Percentiles rank a stretch among this genome's conserved stretches.
Evolutionary conservation across 495 filamentous ascomycete species (phyloP).

Genomic region (Bacidia rubella): DNA sequence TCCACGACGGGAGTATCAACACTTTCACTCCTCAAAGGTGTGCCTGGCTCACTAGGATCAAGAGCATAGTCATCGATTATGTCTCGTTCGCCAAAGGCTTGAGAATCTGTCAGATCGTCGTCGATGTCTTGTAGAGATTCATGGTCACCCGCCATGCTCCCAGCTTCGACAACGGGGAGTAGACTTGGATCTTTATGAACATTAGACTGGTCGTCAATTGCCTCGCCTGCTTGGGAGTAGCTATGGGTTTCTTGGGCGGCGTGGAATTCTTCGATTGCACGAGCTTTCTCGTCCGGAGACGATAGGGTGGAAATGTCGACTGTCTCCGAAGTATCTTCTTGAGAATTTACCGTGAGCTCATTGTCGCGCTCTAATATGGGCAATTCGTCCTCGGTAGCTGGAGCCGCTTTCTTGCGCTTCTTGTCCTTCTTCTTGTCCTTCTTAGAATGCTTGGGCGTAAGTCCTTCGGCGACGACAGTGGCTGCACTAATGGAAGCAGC

Average conservation of each 20-base stretch:
- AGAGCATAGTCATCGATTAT: neutral
- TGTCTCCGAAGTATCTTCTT: too few species aligned
- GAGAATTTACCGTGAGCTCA: too few species aligned
- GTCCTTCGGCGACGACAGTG: constrained; percentile 4
- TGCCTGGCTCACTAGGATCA: neutral
- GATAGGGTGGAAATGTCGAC: too few species aligned
- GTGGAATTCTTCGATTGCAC: too few species aligned
- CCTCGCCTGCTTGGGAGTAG: too few species aligned
- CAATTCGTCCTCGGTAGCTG: neutral
- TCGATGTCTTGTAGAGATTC: neutral
- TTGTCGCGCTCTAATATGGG: neutral
- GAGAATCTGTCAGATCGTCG: too few species aligned
- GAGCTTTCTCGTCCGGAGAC: too few species aligned
- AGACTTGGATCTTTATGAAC: too few species aligned
- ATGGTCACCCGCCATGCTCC: neutral
- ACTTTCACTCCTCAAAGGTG: neutral
- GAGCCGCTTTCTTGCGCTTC: constrained; percentile 15
- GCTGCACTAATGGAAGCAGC: constrained; percentile 2
- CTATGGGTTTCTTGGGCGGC: too few species aligned
- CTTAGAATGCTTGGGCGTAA: constrained; percentile 4
- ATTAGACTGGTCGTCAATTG: too few species aligned
- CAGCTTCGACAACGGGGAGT: too few species aligned
- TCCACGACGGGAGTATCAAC: too few species aligned
- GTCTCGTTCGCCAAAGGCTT: neutral
- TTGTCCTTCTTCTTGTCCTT: constrained; percentile 8